These are phyloP conservation scores for Hippophae gyantsensis DNA, from an alignment of 306 rosid species.

Conservation along the genomic window DNA sequence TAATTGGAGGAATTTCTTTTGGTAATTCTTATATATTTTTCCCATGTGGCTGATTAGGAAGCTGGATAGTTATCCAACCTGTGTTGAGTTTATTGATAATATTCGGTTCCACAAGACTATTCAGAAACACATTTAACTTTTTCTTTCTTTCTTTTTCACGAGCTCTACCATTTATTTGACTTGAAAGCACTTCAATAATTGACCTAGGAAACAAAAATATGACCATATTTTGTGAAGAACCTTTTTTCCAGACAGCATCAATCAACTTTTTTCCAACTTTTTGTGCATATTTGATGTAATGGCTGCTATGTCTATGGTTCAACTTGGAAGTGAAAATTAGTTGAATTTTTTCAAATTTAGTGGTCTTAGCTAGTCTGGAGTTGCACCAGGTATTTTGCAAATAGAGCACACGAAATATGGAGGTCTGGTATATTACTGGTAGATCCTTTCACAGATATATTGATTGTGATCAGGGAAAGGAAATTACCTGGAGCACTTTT, in stretches of 20 bases:
- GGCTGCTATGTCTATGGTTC: constrained; percentile 29
- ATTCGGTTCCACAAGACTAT: constrained; percentile 3
- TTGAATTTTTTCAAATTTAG: constrained; percentile 18
- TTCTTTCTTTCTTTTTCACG: constrained; percentile 9
- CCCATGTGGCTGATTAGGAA: no score
- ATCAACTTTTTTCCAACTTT: constrained; percentile 25
- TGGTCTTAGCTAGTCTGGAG: constrained; percentile 4
- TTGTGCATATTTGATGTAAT: constrained; percentile 32
- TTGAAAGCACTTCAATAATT: constrained; percentile 25
- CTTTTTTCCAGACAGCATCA: constrained; percentile 28
- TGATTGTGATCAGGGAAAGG: constrained; percentile 34
- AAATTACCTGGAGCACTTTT: constrained; percentile 35
- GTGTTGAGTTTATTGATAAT: neutral
- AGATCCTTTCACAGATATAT: constrained; percentile 44
- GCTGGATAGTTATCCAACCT: neutral
- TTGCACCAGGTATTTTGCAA: constrained; percentile 38
- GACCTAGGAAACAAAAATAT: constrained; percentile 20
- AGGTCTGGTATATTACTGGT: constrained; percentile 50
- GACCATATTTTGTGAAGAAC: constrained; percentile 8
- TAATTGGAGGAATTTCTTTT: no score
- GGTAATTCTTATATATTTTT: no score
- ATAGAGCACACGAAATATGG: constrained; percentile 42
- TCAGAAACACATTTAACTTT: neutral
- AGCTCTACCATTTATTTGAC: constrained; percentile 12
- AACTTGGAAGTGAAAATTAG: constrained; percentile 18